A percentile compares a stretch with the other conserved stretches of the same genome.
These are phyloP conservation scores for Brassica nigra DNA, from an alignment of 345 rosid species.

Conservation along the genomic window DNA sequence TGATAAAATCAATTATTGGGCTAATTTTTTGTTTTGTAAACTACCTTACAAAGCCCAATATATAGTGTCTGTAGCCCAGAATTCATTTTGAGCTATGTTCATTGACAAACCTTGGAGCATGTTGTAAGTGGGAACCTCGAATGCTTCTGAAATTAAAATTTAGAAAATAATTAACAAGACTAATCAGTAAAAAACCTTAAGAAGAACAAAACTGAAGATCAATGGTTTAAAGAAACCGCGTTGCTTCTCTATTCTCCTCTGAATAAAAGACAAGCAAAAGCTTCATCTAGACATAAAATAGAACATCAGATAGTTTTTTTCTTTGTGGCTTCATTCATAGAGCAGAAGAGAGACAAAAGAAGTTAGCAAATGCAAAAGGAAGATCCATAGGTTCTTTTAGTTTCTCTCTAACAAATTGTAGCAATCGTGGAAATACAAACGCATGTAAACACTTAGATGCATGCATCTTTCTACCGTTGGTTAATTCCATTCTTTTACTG, in stretches of 20 bases:
- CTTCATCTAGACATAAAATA: background rate
- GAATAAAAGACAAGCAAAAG: conserved; percentile 27
- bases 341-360: background rate
- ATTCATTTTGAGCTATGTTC: background rate
- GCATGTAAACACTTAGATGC: background rate
- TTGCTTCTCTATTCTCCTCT: conserved; percentile 9
- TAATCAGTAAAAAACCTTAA: no score
- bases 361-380: background rate
- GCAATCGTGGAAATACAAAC: conserved; percentile 9
- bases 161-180: no score
- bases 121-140: background rate
- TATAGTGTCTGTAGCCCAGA: background rate
- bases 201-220: conserved; percentile 24
- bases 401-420: conserved; percentile 24
- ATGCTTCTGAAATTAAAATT: background rate
- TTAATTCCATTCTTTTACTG: background rate
- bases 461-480: background rate
- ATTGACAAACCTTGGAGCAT: background rate
- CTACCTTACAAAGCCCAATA: background rate
- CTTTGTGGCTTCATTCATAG: conserved; percentile 11
- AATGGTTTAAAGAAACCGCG: background rate
- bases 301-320: background rate
- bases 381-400: background rate
- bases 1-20: background rate
- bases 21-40: no score